These are phyloP conservation scores for Pyrenophora teres DNA, from an alignment of 2,329 filamentous ascomycete genomes.

Conservation along the genomic window DNA sequence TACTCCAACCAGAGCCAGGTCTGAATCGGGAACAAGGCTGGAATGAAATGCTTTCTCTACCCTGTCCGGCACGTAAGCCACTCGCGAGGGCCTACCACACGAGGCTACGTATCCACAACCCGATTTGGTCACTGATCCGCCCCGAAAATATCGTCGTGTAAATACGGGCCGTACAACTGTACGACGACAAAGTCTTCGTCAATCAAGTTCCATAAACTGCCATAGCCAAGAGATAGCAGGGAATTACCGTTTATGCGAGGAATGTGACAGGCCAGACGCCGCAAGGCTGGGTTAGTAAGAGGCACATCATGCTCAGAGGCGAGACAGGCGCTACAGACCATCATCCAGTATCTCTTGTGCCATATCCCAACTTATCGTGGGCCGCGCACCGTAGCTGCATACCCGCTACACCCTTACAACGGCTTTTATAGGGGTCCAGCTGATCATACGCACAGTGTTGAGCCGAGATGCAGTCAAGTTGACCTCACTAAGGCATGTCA, in stretches of 20 bases:
- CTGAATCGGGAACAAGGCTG: slow-evolving; percentile 6
- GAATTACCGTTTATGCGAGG: slow-evolving; percentile 4
- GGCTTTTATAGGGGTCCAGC: slow-evolving; percentile 2
- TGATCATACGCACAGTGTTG: slow-evolving; percentile 12
- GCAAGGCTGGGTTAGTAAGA: slow-evolving; percentile 13
- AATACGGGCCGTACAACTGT: slow-evolving; percentile 11
- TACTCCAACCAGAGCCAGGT: slow-evolving; percentile 6
- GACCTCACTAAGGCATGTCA: slow-evolving; percentile 14
- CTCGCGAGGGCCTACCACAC: neutral
- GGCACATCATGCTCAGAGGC: slow-evolving; percentile 4
- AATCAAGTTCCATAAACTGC: slow-evolving; percentile 1
- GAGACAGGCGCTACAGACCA: slow-evolving; percentile 4
- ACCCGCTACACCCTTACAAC: slow-evolving; percentile 12
- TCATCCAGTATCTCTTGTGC: too few species aligned
- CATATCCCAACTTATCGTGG: slow-evolving; percentile 2
- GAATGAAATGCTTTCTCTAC: neutral
- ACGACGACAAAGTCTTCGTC: slow-evolving; percentile 6
- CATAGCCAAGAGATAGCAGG: slow-evolving; percentile 3
- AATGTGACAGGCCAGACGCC: slow-evolving; percentile 2
- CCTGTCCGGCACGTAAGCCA: slow-evolving; percentile 4
- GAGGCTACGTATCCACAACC: neutral
- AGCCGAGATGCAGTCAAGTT: slow-evolving; percentile 14
- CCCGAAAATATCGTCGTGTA: slow-evolving; percentile 5
- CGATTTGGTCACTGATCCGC: slow-evolving; percentile 11
- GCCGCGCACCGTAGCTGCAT: slow-evolving; percentile 16